Base-by-base conservation (phyloP, 139 green algal genomes). In the Astrephomene gubernaculifera region DNA sequence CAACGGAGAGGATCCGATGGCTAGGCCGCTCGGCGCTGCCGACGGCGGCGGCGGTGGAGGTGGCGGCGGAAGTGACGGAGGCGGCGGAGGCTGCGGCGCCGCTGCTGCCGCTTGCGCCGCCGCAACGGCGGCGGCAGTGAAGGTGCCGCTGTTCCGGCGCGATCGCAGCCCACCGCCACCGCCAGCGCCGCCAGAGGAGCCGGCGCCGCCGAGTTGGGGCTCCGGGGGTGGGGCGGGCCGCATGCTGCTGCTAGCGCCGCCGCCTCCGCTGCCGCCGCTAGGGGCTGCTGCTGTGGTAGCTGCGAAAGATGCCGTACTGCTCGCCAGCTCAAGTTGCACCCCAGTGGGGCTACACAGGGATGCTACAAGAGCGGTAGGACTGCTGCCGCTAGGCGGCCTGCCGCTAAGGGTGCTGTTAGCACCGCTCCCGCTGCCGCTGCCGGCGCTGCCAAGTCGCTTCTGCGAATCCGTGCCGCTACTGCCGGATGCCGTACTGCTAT, bases 131-230 rank as follows among this genome's bases (percentile, higher is more conserved):
- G 33, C 73, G 25, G 22, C 35, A 19, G 24, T 24, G 54, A 70
- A 10, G 24, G 35, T 9, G 43, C 22, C 44, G 79, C 79, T 85
- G 79, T 85, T 85, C 41, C 79, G 79, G 0, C 79, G 63, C 4
- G 79, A 76, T 1, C 79, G 41, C 7, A 41, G 67, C 24, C 43
- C 60, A 29, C 38, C 33, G 31, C 25, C 22, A n/a, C 60, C 60
- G 39, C 60, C 57, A 39, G 17, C 61, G 25, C 6, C 52, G 71
- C 33, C 71, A 49, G 73, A 31, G 53, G 43, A 33, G 27, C 74
- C 74, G 57, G 6, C 38, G 73, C 71, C 49, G 74, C 19, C 72
- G 72, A 53, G 73, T 52, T 65, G 21, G 21, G 52, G 60, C 36
- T 81, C 33, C 17, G 53, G 44, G 17, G 73, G 27, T 27, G 44